Evolutionary conservation across 73 alveolate genomes (phyloP), one percentile per base, ranked within the genome.

Genomic region (Stentor roeselii): DNA sequence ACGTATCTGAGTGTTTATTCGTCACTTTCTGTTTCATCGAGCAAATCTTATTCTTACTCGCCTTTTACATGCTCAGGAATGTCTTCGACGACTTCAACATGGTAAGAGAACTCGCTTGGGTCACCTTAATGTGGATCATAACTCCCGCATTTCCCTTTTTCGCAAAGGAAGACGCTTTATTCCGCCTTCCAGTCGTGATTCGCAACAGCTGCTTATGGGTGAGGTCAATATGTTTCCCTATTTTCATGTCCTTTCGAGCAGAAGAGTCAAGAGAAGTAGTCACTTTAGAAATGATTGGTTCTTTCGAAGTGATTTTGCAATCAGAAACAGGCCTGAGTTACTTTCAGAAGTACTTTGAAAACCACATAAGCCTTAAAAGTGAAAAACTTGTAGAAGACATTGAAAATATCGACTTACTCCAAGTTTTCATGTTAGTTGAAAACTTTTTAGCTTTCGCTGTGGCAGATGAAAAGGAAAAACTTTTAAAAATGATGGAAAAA

Each of bases 301-400:
- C 80, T 32, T 67, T 67, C 27, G 80, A 67, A 1, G 15, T 67
- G 14, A 67, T 67, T 34, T 34, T 67, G 37, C 80, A 67, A 67
- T 21, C 41, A 21, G 37, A 67, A 67, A 67, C 41, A 27, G 21
- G 27, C n/a, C 42, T 67, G 3, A 27, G 34, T 27, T 21, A 21
- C 80, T 67, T 67, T 2, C 42, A 67, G 34, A 34, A 67, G 21
- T 21, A 21, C 0, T 32, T 67, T 27, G 34, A 30, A 21, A 67
- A 32, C 37, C 37, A 30, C 21, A n/a, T 27, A n/a, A 21, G 34
- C 34, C 15, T 27, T 67, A 32, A n/a, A 50, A 50, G 67, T 50
- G 21, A 21, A 6, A 50, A 50, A 6, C 21, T 50, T 11, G 67
- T 11, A 50, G 21, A 50, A 50, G 21, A 50, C 6, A 50, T 50